Base-by-base conservation (phyloP, 768 basidiomycete genomes). In the Sarcodon aspratus region DNA sequence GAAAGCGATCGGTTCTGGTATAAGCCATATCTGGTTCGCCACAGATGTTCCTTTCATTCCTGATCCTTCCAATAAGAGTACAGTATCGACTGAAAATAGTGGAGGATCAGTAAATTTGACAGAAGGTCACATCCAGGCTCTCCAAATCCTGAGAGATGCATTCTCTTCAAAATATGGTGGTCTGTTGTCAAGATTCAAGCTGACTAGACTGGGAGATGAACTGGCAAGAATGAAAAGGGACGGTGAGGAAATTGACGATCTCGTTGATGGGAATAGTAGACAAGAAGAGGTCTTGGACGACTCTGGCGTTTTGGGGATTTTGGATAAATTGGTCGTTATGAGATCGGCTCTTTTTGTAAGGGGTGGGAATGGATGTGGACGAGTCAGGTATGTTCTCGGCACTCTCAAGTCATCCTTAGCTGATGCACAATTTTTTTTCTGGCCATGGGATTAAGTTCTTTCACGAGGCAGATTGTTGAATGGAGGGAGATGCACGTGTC, bases 251-350 rank as follows among this genome's bases (percentile, higher is more conserved):
- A 33, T 40, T 15, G 46, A 48, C 43, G 40, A 42, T 36, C 13
- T 45, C 33, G 21, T 49, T n/a, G 50, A 33, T n/a, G 35, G 53
- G 36, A 52, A 52, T 27, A 43, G 52, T 42, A 44, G 53, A 21
- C 15, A 60, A 15, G 59, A 55, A 11, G 63, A 65, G 18, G 48
- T 72, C 17, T 53, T 76, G 37, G 54, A 67, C 8, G 80, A 82
- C 52, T 49, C 69, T 0, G 80, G 80, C 0, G 62, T 75, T 18
- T 53, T 68, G 44, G 77, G 72, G 1, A 81, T 81, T 44, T 53
- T 82, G 50, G 76, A 81, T 50, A 80, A 79, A 59, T 59, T 74
- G 50, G 69, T 79, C 36, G 67, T 71, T n/a, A 69, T 68, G 50
- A 60, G 68, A 27, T 72, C 78, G 17, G 59, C 64, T 36, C 46